Evolutionary conservation across 768 basidiomycete species (phyloP).

Genomic region (Podaxis rugospora): DNA sequence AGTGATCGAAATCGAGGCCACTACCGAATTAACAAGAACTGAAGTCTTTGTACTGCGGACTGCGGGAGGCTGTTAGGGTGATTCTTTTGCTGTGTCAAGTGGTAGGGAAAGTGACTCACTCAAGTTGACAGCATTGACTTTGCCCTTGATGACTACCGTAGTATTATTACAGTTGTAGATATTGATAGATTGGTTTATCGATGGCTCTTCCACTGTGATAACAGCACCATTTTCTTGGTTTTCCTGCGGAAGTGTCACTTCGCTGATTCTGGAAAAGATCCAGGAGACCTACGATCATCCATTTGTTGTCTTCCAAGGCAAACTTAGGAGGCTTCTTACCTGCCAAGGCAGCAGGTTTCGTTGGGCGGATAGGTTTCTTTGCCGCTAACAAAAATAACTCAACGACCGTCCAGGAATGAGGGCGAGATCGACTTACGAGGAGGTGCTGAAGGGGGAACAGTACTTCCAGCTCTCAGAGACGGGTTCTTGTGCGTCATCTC

Average conservation of each 20-base stretch:
- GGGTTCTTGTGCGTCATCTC: constrained; percentile 99
- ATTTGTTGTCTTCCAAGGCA: constrained; percentile 87
- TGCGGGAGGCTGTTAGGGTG: constrained; percentile 23
- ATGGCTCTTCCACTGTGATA: constrained; percentile 71
- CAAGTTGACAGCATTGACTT: constrained; percentile 90
- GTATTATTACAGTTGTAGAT: constrained; percentile 88
- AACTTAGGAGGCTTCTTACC: constrained; percentile 93
- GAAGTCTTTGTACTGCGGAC: constrained; percentile 88
- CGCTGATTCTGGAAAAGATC: background rate
- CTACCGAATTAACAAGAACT: constrained; percentile 85
- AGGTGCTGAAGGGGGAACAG: constrained; percentile 34
- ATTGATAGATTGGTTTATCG: constrained; percentile 81
- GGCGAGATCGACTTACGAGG: constrained; percentile 20
- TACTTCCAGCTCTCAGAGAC: constrained; percentile 63
- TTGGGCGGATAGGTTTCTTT: constrained; percentile 75
- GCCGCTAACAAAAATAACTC: constrained; percentile 20
- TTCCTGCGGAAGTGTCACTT: constrained; percentile 51
- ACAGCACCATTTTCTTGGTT: constrained; percentile 79
- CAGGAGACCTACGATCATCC: constrained; percentile 68
- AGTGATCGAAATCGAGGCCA: constrained; percentile 87
- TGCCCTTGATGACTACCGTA: constrained; percentile 82
- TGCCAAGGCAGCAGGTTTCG: constrained; percentile 77
- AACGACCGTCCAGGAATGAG: background rate
- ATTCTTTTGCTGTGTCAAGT: background rate
- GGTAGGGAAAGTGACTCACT: constrained; percentile 41